Base-by-base conservation (phyloP, 2,329 filamentous ascomycete species). In the Teratosphaeria epicoccoides region DNA sequence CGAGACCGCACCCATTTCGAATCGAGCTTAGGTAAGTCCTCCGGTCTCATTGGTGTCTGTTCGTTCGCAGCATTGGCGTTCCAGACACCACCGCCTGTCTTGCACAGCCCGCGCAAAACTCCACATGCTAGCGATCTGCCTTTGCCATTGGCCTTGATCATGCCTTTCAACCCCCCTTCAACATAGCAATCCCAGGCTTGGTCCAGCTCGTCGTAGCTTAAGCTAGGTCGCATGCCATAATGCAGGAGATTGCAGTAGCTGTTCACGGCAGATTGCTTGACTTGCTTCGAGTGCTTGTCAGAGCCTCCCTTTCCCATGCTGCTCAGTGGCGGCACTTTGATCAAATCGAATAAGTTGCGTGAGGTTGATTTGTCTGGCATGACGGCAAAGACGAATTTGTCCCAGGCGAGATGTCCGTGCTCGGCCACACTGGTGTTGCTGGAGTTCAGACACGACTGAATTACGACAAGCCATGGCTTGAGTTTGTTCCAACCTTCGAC, bases 371-470 rank as follows among this genome's bases (percentile, higher is more conserved):
- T 76, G 57, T 84, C 82, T 0, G 83, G 77, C 50, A 84, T 78
- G 14, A 88, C 76, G 6, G 83, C 79, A 64, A 85, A 95, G 20
- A 93, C 79, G 44, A 96, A 81, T 49, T 87, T 84, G 60, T 87
- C 88, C 87, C 91, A 96, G 0, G 89, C 89, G 51, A 83, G 73
- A 61, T 91, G 88, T 22, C 90, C 87, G 61, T 94, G 83, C 12
- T 81, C 75, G 60, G 84, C 88, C 44, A 84, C 85, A 44, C 77
- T 71, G 3, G 77, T 71, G 56, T 95, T 88, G 49, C 79, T 79
- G 59, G 82, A 85, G 64, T 95, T 95, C 69, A 97, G 88, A 62
- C 88, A 93, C 55, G 77, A 77, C 61, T 95, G 85, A 17, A 95
- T 83, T 9, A 95, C 77, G 26, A 78, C 77, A 6, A 96, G 74